Evolutionary conservation across 345 rosid genomes (phyloP).

Genomic region (Moricandia arvensis): DNA sequence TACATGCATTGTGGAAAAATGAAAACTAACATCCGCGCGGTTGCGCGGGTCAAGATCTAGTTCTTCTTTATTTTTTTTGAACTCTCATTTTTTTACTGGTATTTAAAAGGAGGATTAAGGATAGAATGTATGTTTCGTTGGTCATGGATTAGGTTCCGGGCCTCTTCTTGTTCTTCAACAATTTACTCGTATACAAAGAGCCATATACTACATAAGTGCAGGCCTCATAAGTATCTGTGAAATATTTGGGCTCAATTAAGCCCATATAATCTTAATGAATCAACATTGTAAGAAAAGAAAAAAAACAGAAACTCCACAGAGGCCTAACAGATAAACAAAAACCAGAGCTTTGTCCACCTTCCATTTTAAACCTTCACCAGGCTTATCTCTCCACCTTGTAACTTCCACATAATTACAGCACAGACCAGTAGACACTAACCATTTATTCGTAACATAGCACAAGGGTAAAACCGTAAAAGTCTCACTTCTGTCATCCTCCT

Average conservation of each 20-base stretch:
- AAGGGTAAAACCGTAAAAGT: slow-evolving; percentile 14
- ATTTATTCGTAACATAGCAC: background rate
- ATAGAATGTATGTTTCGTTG: no score
- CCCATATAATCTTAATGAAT: background rate
- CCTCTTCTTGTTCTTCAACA: no score
- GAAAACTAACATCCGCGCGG: no score
- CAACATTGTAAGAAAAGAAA: background rate
- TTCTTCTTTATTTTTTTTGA: no score
- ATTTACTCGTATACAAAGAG: no score
- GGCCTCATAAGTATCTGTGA: background rate
- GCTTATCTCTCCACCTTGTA: slow-evolving; percentile 10
- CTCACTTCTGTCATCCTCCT: background rate
- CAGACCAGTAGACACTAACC: background rate
- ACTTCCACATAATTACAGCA: slow-evolving; percentile 25
- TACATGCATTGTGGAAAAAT: no score
- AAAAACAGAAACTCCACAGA: background rate
- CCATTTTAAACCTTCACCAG: background rate
- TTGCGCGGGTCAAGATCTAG: no score
- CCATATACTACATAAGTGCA: background rate
- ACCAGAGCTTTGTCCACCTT: slow-evolving; percentile 9
- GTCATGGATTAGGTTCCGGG: no score
- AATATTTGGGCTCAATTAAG: background rate
- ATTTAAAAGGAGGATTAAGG: no score
- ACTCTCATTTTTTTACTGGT: no score
- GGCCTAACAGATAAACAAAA: slow-evolving; percentile 16